These are phyloP conservation scores for Kluyveromyces dobzhanskii DNA, from an alignment of 805 yeast genomes.

Conservation along the genomic window DNA sequence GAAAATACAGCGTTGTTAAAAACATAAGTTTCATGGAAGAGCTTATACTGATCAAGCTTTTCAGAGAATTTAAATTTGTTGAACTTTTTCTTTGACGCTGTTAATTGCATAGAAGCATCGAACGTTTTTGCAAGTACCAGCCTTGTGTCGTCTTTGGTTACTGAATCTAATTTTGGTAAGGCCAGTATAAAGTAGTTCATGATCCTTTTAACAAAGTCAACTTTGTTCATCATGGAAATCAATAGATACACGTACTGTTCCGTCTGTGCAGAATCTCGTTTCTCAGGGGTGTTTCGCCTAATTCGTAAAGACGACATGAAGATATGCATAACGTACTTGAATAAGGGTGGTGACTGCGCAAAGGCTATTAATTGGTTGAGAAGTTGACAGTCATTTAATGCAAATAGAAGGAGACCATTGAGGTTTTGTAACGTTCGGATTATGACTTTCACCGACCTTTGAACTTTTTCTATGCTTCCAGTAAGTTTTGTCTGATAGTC, in stretches of 20 bases:
- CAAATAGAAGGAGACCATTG: constrained; percentile 65
- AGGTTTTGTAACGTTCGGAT: constrained; percentile 58
- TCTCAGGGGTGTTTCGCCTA: constrained; percentile 15
- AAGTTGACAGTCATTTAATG: constrained; percentile 46
- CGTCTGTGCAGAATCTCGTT: constrained; percentile 33
- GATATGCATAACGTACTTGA: constrained; percentile 61
- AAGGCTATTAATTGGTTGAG: constrained; percentile 53
- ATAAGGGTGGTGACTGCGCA: constrained; percentile 48
- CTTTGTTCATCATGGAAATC: constrained; percentile 42
- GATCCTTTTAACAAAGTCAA: neutral
- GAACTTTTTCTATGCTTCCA: constrained; percentile 45
- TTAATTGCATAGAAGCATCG: neutral
- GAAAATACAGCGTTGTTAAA: neutral
- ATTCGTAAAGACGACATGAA: constrained; percentile 61
- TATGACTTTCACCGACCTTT: constrained; percentile 51
- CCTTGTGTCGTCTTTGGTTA: neutral
- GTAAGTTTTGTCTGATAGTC: constrained; percentile 45
- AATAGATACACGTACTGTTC: constrained; percentile 64
- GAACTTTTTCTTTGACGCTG: neutral
- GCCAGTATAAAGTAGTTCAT: neutral
- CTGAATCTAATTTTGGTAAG: neutral
- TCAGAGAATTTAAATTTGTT: constrained; percentile 1
- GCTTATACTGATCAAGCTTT: neutral
- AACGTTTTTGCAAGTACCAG: neutral
- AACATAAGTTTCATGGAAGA: constrained; percentile 1